Evolutionary conservation across 164 flowering plant species (phyloP), one percentile per base, ranked within the genome.

Genomic region (Euptelea pleiosperma): DNA sequence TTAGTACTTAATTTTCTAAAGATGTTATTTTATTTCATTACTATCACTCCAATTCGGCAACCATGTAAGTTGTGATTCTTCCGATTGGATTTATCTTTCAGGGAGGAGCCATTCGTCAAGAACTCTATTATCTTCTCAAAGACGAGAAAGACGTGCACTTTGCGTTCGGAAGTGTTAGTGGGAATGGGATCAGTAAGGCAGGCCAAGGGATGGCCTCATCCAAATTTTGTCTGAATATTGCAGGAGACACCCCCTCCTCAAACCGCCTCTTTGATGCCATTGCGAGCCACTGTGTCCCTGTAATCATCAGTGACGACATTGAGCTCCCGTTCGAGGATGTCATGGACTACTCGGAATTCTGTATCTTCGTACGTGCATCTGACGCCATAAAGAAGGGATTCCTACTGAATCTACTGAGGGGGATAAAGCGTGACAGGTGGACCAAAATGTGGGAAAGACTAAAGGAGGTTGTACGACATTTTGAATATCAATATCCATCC

Each of bases 221-320:
- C 46, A 90, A 88, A 63, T 92, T 92, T 58, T 92, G 97, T 68
- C 81, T 89, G 8, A 79, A 82, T 53, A 83, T 89, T 21, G 97
- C 93, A 12, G 98, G 98, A 30, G 97, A 89, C 70, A 89, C 96
- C 37, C 96, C 98, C 19, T 87, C 97, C 5, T 89, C 98, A 1
- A 89, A 89, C 63, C 88, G 92, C 40, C 89, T 92, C 2, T 92
- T 89, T 60, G 98, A 92, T 66, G 86, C 96, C 40, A 89, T 92
- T 26, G 86, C 70, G 4, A 92, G 89, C 73, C 96, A 82, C 49
- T 86, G 98, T 53, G 79, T 92, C 48, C 97, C 96, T 22, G 96
- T 92, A 37, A 84, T 92, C 25, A 76, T 89, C 10, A 92, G 98
- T 55, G 97, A 89, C 51, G 82, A 87, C 25, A 89, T 92, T 52